Conservation (phyloP, 352 stramenopile species). For the Albugo candida region DNA sequence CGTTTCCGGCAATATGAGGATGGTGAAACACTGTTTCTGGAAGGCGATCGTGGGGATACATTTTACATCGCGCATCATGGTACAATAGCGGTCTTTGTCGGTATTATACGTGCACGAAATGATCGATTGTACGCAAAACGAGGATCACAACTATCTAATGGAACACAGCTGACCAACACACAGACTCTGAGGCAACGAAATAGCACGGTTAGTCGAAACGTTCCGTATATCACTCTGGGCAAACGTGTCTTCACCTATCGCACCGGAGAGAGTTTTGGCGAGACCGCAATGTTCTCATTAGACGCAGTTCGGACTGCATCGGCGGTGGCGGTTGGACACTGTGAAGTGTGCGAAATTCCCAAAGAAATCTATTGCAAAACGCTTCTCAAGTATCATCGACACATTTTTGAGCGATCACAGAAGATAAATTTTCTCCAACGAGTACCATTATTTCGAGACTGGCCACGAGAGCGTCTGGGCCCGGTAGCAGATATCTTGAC, state of each 20-base stretch:
- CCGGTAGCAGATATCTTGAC: slow-evolving; percentile 21
- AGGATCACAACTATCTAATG: background rate
- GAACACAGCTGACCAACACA: slow-evolving; percentile 3
- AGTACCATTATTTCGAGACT: slow-evolving; percentile 25
- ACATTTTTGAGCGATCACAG: slow-evolving; percentile 25
- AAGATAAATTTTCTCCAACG: slow-evolving; percentile 30
- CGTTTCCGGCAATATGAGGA: slow-evolving; percentile 22
- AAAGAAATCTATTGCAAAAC: slow-evolving; percentile 27
- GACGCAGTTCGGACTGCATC: slow-evolving; percentile 30
- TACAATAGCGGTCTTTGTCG: slow-evolving; percentile 29
- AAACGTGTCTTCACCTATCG: slow-evolving; percentile 28
- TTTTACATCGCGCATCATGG: slow-evolving; percentile 38
- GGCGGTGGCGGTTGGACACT: slow-evolving; percentile 20
- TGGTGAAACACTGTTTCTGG: slow-evolving; percentile 26
- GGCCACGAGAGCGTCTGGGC: slow-evolving; percentile 16
- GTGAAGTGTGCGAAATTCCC: slow-evolving; percentile 25
- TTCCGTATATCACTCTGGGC: slow-evolving; percentile 2
- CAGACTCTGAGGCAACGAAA: background rate
- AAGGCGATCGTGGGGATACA: slow-evolving; percentile 28
- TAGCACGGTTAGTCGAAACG: background rate
- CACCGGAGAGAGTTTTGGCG: slow-evolving; percentile 23
- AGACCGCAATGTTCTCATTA: slow-evolving; percentile 31
- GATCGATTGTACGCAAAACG: background rate
- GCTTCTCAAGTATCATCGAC: slow-evolving; percentile 21
- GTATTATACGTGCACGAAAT: slow-evolving; percentile 8